Conservation (phyloP, 768 basidiomycete genomes). For the Leccinum obscurum region DNA sequence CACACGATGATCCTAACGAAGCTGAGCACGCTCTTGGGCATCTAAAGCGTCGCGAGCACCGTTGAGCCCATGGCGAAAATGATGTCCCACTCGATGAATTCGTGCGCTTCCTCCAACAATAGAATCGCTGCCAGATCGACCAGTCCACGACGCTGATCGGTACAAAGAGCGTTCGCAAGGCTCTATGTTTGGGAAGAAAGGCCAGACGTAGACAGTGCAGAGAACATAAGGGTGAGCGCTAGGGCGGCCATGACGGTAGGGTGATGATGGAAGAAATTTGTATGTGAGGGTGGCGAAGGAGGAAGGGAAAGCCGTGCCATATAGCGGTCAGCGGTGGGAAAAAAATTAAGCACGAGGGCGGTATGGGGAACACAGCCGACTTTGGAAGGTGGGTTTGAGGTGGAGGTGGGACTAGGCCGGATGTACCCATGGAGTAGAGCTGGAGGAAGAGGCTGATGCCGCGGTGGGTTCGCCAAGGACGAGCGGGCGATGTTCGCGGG, state of each 20-base stretch:
- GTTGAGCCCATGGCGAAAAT: conserved; percentile 40
- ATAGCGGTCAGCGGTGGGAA: conserved; percentile 45
- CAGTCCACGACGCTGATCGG: conserved; percentile 3
- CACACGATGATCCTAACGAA: conserved; percentile 41
- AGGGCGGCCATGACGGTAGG: conserved; percentile 21
- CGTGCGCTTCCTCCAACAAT: conserved; percentile 17
- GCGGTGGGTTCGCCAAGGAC: conserved; percentile 44
- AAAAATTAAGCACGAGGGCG: conserved; percentile 42
- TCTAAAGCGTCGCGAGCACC: conserved; percentile 51
- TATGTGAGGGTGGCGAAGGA: conserved; percentile 42
- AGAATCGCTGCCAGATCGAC: neutral
- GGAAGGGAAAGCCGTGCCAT: conserved; percentile 55
- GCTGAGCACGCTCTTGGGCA: conserved; percentile 37
- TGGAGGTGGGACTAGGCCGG: neutral
- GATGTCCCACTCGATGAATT: conserved; percentile 55
- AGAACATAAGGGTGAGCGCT: conserved; percentile 17
- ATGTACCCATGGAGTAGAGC: conserved; percentile 39
- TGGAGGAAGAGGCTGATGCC: conserved; percentile 43
- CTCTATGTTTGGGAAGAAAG: conserved; percentile 7
- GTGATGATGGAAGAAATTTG: conserved; percentile 35
- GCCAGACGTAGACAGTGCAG: conserved; percentile 26
- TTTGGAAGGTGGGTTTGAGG: conserved; percentile 30
- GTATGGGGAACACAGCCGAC: conserved; percentile 48
- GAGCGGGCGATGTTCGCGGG: conserved; percentile 36
- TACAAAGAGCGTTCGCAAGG: conserved; percentile 15